Evolutionary conservation across 2,329 filamentous ascomycete genomes (phyloP).

Genomic region (Colletotrichum phormii): DNA sequence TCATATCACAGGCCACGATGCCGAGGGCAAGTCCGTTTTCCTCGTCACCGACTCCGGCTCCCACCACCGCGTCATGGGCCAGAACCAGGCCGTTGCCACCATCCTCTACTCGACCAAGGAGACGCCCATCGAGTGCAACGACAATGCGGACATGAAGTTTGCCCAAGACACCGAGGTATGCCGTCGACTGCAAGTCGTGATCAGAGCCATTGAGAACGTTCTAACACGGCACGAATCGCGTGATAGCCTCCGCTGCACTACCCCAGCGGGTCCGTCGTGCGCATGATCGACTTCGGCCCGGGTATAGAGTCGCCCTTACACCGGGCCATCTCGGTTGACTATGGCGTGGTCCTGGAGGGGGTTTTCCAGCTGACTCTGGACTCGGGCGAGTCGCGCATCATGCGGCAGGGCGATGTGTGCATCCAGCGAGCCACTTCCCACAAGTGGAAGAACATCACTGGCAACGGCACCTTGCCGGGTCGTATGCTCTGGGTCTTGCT

Average conservation of each 20-base stretch:
- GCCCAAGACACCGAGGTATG: no score
- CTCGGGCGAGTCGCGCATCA: no score
- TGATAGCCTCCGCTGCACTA: no score
- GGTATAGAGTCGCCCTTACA: conserved; percentile 53
- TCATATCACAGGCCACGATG: no score
- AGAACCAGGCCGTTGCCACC: conserved; percentile 43
- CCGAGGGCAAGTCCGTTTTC: conserved; percentile 43
- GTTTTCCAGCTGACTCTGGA: no score
- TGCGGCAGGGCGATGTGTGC: conserved; percentile 64
- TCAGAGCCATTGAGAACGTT: no score
- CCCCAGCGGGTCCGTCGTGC: no score
- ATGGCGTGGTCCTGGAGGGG: conserved; percentile 67
- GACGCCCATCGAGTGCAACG: conserved; percentile 40
- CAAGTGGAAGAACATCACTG: conserved; percentile 58
- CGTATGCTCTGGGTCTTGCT: conserved; percentile 28
- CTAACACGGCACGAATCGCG: no score
- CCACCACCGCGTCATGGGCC: conserved; percentile 42
- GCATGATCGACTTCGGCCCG: conserved; percentile 1
- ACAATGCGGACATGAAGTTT: no score
- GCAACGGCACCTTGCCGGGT: conserved; percentile 8
- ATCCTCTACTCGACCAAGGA: conserved; percentile 44
- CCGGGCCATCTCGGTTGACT: conserved; percentile 65
- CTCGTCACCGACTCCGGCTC: conserved; percentile 42
- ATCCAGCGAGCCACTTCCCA: conserved; percentile 68
- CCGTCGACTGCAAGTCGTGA: no score